Evolutionary conservation across 2,329 filamentous ascomycete species (phyloP), one percentile per base, ranked within the genome.

Genomic region (Fusarium irregulare): DNA sequence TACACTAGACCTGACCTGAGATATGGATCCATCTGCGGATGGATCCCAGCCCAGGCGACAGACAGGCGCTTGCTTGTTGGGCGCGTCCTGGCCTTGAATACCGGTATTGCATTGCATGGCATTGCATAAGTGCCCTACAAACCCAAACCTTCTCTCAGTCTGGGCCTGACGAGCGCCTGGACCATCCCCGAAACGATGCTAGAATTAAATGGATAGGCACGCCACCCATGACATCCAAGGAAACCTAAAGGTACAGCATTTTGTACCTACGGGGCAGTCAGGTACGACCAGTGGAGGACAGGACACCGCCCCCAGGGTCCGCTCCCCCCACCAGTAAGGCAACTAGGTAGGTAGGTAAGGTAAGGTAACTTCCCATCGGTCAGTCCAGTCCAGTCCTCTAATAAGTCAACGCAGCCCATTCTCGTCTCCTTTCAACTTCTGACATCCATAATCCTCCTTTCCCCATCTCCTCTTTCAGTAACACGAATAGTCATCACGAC

Each of bases 281-380:
- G 49, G 34, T 42, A 53, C 34, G 18, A 37, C 34, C 34, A 37
- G 34, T 37, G 34, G 34, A 37, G 34, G 34, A 37, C 49, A 28
- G 64, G 65, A 58, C 71, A 75, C 68, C 70, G 66, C 72, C 60
- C 64, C 69, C 59, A 72, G 72, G 68, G 68, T 74, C 64, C 68
- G 55, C 63, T 65, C 69, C 51, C 68, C 56, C 60, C 30, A 49
- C 28, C 23, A 30, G 42, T 27, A 49, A 41, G 20, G 30, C 21
- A 25, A 23, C 12, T 34, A 50, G 40, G 53, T 61, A 64, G 9
- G 25, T 34, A 50, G 40, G 53, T 61, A 64, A 25, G 25, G 25
- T 27, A 27, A 46, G 42, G 58, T 65, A 60, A 47, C 28, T 37
- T 28, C 21, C 23, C 49, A 9, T 28, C 45, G 60, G 60, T 45